Evolutionary conservation across 345 rosid species (phyloP), one percentile per base, ranked within the genome.

Genomic region (Turnera subulata): DNA sequence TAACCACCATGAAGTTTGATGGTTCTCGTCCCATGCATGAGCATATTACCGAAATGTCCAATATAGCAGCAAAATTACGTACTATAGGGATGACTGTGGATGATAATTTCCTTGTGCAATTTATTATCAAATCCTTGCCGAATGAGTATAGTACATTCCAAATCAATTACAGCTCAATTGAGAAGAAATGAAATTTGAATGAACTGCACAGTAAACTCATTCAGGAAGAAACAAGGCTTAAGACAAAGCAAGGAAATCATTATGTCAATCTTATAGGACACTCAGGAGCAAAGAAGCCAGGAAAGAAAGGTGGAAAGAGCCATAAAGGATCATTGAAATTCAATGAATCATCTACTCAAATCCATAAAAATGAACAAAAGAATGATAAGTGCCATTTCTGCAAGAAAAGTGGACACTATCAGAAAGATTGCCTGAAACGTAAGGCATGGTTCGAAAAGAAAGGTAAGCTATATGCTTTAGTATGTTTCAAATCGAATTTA

Each of bases 121-220:
- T 59, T 46, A 58, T 62, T 16, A 11, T 62, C 0, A 71, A 66
- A 15, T 70, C 56, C 1, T 44, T 66, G 2, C 54, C 56, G 62
- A 18, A n/a, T 65, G 4, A 62, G 16, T 51, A 46, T 59, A 45
- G 61, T 4, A 19, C 55, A 39, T 68, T 68, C 25, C 44, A 76
- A 32, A 55, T 69, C 4, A 40, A 65, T 26, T 65, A 65, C 8
- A 68, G 65, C n/a, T 72, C 69, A 4, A 56, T 56, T 1, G 23
- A 42, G 50, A 37, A 56, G 0, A 56, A 56, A 17, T 56, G 60
- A 15, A 63, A 71, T 63, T 33, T 66, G 21, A 39, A 33, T 54
- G 61, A 75, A 62, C 50, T 67, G n/a, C 1, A 11, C 1, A 63
- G 14, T 51, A 53, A 46, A 53, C 55, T 62, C 13, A 8, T 61